Evolutionary conservation across 1,284 basidiomycete species (phyloP), one percentile per base, ranked within the genome.

Genomic region (Trametes polyzona): DNA sequence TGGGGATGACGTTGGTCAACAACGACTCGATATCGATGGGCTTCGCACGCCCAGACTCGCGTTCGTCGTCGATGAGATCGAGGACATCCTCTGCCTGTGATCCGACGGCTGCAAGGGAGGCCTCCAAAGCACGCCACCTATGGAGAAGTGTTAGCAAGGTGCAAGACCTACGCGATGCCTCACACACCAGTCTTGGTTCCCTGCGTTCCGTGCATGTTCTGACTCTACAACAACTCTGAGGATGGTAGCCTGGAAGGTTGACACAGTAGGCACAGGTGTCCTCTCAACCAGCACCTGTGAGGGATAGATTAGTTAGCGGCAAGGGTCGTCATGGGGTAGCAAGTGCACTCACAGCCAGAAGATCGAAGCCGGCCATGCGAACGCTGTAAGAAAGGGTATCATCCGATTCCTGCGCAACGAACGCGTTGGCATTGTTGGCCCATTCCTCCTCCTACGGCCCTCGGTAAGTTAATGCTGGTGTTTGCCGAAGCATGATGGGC

Each of bases 341-440:
- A n/a, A n/a, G n/a, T n/a, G n/a, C 7, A 37, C 37, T 17, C 71
- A 96, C 93, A 36, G 83, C 82, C 37, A 97, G 76, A 26, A 98
- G 73, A 67, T 98, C 96, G 64, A 95, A 88, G 3, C 89, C 88
- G 4, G 92, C 89, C 10, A 93, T 83, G 35, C 96, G 84, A 41
- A 95, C 82, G 59, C 90, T 92, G 70, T 94, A 96, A 0, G 81
- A 72, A 48, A 92, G 83, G 1, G 88, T 88, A 63, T 97, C 95
- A 65, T 98, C 96, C 61, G 98, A 94, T 68, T 98, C 96, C 67
- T 98, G 94, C 21, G 91, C 90, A 23, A 98, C 88, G 69, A 98
- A 98, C 2, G 90, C 87, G 64, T 97, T 96, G 1, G 93, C 86
- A 67, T 98, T 92, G 52, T 79, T 85, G 4, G 84, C 84, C 96